Base-by-base conservation (phyloP, 2,329 filamentous ascomycete species). In the Penicillium sp. region DNA sequence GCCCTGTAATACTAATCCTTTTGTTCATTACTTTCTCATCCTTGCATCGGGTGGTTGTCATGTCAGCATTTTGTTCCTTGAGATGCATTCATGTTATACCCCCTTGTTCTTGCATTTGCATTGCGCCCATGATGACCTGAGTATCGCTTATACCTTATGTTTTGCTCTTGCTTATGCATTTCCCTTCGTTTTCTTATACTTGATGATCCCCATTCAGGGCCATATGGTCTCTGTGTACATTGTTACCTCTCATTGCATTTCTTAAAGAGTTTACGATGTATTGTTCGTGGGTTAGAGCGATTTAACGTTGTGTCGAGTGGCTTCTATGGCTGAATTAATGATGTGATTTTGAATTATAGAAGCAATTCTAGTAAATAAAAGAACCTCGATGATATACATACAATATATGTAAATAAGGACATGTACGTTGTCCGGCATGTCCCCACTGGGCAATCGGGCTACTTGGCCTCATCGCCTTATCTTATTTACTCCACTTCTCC, bases 391-490 rank as follows among this genome's bases (percentile, higher is more conserved):
- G 11, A 35, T 6, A 24, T 20, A 43, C 13, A 43, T 16, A 43
- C 16, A 24, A 42, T 42, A 42, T 42, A 26, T 5, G 9, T 26
- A 26, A 26, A 26, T 2, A 8, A 26, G 24, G 22, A 26, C 8
- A 7, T 16, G 38, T 26, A 26, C 16, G 31, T n/a, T 34, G 31
- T 44, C n/a, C 5, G 10, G 31, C 44, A 34, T 46, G 29, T 46
- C 44, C 44, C 44, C 44, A 46, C 55, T 50, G 45, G 42, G 55
- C 51, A 63, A 64, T 64, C 62, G 60, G 64, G 44, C 59, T 63
- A 66, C 59, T 65, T 67, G 65, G 65, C 65, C 65, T 66, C 65
- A 66, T 64, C 32, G 32, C 32, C 61, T 65, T 66, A 66, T 66
- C 64, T 56, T 50, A 48, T 58, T 59, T 45, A 59, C 62, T 63